A percentile compares a stretch with the other conserved stretches of the same genome.
Evolutionary conservation across 805 yeast species (phyloP).

Genomic region (Suhomyces pyralidae): DNA sequence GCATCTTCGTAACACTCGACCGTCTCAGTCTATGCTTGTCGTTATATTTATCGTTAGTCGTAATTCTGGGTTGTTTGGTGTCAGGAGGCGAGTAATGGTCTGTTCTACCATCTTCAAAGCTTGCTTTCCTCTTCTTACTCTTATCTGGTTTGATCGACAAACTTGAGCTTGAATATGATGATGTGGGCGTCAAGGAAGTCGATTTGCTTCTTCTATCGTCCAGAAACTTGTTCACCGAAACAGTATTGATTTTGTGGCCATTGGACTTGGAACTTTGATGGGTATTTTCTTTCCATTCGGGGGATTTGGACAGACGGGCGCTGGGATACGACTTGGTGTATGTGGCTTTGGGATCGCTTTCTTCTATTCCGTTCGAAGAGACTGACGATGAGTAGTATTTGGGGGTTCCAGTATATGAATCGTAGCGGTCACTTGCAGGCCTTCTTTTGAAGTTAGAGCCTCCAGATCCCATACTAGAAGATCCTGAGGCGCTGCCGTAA

Average conservation of each 20-base stretch:
- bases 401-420: conserved; percentile 14
- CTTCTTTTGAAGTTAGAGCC: conserved; percentile 11
- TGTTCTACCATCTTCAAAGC: background rate
- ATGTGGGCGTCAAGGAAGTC: background rate
- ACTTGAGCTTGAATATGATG: background rate
- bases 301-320: background rate
- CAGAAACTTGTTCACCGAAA: conserved; percentile 7
- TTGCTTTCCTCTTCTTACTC: background rate
- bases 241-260: background rate
- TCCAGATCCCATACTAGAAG: background rate
- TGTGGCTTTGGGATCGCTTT: background rate
- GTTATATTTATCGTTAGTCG: conserved; percentile 6
- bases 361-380: conserved; percentile 2
- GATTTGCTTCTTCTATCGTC: conserved; percentile 10
- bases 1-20: conserved; percentile 7
- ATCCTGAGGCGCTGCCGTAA: conserved; percentile 4
- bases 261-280: background rate
- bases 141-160: background rate
- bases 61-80: background rate
- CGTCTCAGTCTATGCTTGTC: background rate
- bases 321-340: conserved; percentile 1
- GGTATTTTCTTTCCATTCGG: background rate
- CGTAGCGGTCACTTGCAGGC: conserved; percentile 17
- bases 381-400: conserved; percentile 9
- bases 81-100: background rate